phyloP scores from a whole-genome alignment of 192 early-diverging fungal genomes.

The Coemansia sp. region DNA sequence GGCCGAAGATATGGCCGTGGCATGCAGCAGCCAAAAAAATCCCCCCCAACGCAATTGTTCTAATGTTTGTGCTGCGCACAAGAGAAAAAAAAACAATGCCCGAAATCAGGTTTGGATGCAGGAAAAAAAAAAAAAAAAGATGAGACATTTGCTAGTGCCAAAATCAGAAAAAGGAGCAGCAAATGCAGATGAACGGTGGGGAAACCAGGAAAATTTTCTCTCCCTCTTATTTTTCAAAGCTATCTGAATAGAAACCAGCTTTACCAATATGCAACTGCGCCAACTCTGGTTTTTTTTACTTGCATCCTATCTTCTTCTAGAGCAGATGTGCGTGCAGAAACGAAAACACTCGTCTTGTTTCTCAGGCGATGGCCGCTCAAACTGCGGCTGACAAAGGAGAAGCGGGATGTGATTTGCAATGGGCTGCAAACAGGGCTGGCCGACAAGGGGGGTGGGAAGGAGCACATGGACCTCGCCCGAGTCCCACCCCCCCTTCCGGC shows the following conservation, averaged over 20 bases:
- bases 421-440: neutral
- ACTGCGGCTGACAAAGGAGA: neutral
- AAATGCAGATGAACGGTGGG: neutral
- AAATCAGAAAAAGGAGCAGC: neutral
- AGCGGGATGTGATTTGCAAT: neutral
- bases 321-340: neutral
- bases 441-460: neutral
- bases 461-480: conserved; percentile 4
- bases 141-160: neutral
- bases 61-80: neutral
- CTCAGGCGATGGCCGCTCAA: neutral
- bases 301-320: neutral
- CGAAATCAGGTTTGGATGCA: conserved; percentile 2
- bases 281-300: neutral
- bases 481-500: neutral
- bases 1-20: conserved; percentile 13
- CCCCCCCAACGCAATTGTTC: neutral
- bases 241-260: neutral
- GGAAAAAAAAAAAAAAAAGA: neutral
- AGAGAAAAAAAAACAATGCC: conserved; percentile 1
- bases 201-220: neutral
- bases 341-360: neutral
- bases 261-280: neutral
- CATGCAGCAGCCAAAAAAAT: neutral
- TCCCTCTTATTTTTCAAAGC: neutral